These are phyloP conservation scores for Desmodesmus armatus DNA, from an alignment of 139 green algal genomes.

Conservation along the genomic window DNA sequence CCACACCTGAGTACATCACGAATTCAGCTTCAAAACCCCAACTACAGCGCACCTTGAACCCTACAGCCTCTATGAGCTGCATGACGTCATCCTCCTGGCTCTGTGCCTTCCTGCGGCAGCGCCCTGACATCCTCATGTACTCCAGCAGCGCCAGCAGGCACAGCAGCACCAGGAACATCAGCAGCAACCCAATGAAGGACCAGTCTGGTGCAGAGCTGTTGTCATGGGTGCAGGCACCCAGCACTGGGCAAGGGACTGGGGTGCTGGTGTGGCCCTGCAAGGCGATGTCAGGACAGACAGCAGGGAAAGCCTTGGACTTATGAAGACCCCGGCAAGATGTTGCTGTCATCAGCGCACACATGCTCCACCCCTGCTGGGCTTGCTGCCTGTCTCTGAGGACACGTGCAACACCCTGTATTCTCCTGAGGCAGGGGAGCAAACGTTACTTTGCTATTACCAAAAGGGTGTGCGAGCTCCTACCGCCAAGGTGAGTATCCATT, in stretches of 20 bases:
- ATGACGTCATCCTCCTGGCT: slow-evolving; percentile 5
- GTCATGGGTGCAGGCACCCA: background rate
- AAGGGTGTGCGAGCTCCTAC: too few relatives aligned
- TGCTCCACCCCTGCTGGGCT: too few relatives aligned
- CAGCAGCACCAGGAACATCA: slow-evolving; percentile 26
- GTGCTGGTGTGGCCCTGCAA: background rate
- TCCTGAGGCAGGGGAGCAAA: too few relatives aligned
- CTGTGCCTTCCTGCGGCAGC: background rate
- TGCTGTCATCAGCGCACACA: too few relatives aligned
- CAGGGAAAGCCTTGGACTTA: too few relatives aligned
- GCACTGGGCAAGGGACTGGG: background rate
- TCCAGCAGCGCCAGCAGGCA: slow-evolving; percentile 7
- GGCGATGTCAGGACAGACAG: background rate
- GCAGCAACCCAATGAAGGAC: background rate
- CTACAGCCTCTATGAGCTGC: slow-evolving; percentile 16
- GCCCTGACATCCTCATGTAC: background rate
- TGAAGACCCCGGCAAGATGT: too few relatives aligned
- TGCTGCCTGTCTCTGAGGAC: too few relatives aligned
- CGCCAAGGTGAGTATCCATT: too few relatives aligned
- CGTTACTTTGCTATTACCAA: background rate
- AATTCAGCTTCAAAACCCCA: background rate
- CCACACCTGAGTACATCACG: background rate
- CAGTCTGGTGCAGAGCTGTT: background rate
- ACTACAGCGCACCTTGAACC: slow-evolving; percentile 3
- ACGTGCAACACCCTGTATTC: too few relatives aligned